Base-by-base conservation (phyloP, 495 filamentous ascomycete species). In the Aspergillus olivimuriae region DNA sequence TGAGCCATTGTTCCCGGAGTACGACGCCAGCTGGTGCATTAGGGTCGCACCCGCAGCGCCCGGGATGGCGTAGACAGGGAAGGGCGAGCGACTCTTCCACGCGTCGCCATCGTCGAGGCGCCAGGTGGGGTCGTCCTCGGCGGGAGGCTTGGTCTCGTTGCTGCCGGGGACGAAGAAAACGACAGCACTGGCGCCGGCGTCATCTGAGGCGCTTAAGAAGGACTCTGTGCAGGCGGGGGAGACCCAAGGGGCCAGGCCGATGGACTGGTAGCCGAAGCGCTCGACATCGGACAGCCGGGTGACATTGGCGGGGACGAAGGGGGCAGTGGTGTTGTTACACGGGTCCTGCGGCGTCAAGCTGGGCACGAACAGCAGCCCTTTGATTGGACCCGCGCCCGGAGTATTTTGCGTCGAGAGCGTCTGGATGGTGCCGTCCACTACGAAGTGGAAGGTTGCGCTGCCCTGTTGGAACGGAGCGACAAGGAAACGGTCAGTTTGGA, bases 241-340 rank as follows among this genome's bases (percentile, higher is more conserved):
- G 23, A 90, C 70, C 91, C 91, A 96, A n/a, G 91, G 91, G 7
- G 84, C 89, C n/a, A 95, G 62, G 15, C 80, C 90, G 31, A 95
- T 77, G n/a, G 82, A 73, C 3, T 78, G 69, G 44, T 75, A 74
- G 16, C 52, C 54, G 20, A 59, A 62, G 1, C 48, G 33, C 1
- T 84, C 81, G 2, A 95, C 75, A 53, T 92, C 78, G 38, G 70
- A 59, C 46, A 75, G 70, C 16, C 84, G 76, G 10, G 86, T 91
- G 32, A 78, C 87, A 60, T 88, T 89, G n/a, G 56, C 30, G 0
- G 90, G 87, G 10, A 95, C 68, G 46, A 76, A 78, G 3, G 60
- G 50, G 15, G 60, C 61, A 10, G 80, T 75, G 26, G 76, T 57
- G 19, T 80, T 63, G 43, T 70, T 69, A 61, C 91, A 95, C 0